Evolutionary conservation across 495 filamentous ascomycete genomes (phyloP).

Genomic region (Penicillium maclennaniae): DNA sequence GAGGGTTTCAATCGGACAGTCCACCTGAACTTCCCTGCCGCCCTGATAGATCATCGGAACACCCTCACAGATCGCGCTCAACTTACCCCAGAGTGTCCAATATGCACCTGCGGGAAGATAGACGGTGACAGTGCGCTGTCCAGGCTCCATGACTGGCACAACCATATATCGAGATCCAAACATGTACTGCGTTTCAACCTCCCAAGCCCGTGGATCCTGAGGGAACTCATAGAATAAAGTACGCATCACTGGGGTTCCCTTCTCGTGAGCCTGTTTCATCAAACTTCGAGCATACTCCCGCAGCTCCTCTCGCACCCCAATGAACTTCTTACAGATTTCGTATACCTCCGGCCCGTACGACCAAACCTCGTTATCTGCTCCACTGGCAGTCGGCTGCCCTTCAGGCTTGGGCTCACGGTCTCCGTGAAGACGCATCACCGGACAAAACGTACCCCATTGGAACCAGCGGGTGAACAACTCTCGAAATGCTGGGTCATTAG

Average conservation of each 20-base stretch:
- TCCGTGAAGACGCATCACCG: slow-evolving; percentile 57
- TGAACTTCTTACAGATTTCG: slow-evolving; percentile 53
- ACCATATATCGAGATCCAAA: slow-evolving; percentile 52
- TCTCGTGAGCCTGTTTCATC: slow-evolving; percentile 53
- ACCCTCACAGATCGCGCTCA: background rate
- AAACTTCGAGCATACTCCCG: slow-evolving; percentile 46
- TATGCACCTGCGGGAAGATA: slow-evolving; percentile 45
- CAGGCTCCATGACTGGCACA: slow-evolving; percentile 45
- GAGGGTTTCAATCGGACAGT: slow-evolving; percentile 48
- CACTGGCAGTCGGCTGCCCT: slow-evolving; percentile 35
- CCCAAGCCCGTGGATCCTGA: slow-evolving; percentile 43
- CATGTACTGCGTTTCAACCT: slow-evolving; percentile 52
- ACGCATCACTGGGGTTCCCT: slow-evolving; percentile 52
- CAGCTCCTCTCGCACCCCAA: slow-evolving; percentile 49
- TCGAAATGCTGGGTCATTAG: slow-evolving; percentile 47
- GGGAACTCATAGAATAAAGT: slow-evolving; percentile 57
- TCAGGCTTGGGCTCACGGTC: slow-evolving; percentile 51
- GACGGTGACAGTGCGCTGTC: slow-evolving; percentile 35
- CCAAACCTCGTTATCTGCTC: slow-evolving; percentile 57
- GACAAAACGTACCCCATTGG: slow-evolving; percentile 58
- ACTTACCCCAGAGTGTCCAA: slow-evolving; percentile 40
- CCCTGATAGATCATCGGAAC: slow-evolving; percentile 26
- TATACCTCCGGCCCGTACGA: slow-evolving; percentile 54
- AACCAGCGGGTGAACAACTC: slow-evolving; percentile 60
- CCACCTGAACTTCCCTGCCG: slow-evolving; percentile 35